Evolutionary conservation across 176 grass and related monocot species (phyloP).

Genomic region (Hordeum vulgare): DNA sequence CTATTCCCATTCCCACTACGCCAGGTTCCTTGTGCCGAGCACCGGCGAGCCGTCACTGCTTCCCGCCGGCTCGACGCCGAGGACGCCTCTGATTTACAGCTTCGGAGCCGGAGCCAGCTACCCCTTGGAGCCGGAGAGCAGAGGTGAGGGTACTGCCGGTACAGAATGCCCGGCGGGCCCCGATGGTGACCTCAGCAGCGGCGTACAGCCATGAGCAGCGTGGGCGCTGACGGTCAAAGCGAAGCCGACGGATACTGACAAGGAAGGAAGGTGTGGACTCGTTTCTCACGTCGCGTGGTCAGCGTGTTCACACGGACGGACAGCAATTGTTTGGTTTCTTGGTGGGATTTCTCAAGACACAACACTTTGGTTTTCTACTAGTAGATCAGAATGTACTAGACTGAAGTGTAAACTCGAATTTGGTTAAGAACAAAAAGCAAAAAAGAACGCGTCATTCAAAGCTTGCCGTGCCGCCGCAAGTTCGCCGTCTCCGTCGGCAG

Average conservation of each 20-base stretch:
- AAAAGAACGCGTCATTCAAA: not conserved
- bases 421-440: no score
- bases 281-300: not conserved
- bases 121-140: not conserved
- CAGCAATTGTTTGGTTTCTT: not conserved
- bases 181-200: not conserved
- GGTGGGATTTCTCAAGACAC: not conserved
- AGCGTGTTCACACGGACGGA: not conserved
- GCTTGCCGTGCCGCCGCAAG: not conserved
- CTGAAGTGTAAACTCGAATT: not conserved
- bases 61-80: not conserved
- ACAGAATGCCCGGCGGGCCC: not conserved
- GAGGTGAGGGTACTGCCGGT: not conserved
- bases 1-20: not conserved
- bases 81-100: conserved; percentile 1
- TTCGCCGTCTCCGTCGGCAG: not conserved
- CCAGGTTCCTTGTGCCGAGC: not conserved
- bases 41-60: not conserved
- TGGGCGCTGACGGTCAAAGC: not conserved
- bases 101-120: not conserved
- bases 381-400: not conserved
- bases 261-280: not conserved
- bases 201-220: conserved; percentile 16
- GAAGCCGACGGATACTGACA: no score
- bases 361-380: no score